Base-by-base conservation (phyloP, 129 eudicot genomes). In the Chrysanthemum makinoi region DNA sequence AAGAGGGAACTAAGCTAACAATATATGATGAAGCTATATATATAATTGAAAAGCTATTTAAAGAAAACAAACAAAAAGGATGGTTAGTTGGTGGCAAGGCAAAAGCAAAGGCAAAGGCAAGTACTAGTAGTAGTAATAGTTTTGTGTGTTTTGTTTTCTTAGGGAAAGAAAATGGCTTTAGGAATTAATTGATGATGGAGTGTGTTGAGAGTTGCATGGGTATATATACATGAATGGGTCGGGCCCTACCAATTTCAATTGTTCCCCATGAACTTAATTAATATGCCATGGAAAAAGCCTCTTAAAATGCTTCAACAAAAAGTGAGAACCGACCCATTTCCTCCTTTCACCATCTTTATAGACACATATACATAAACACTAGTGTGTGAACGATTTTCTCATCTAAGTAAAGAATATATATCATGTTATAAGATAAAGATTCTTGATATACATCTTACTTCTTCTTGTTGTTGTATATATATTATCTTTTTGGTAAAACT, bases 111-210 rank as follows among this genome's bases (percentile, higher is more conserved):
- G 59, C 20, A 68, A 68, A 50, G 16, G n/a, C 5, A 52, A 52
- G 69, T 67, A 76, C 69, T 53, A 68, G 30, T 76, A n/a, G n/a
- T n/a, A n/a, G n/a, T n/a, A 68, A 69, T 26, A 26, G 33, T 28
- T 76, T 76, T 76, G 80, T 60, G 80, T 68, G 80, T 68, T 76
- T 68, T 76, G 80, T 68, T 68, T 68, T 76, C 69, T 76, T 60
- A 68, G 69, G 44, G 47, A 76, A 49, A 54, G 72, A 75, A 48
- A 65, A 63, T 15, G 54, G 58, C 58, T 75, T 63, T 63, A 74
- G 54, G 66, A 53, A 30, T 54, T 17, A 56, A 53, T 20, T 28
- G 35, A 61, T 35, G 43, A 35, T 35, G 18, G 66, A 49, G 56
- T 33, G 67, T 56, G 14, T 75, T 60, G 63, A 69, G 74, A n/a